phyloP scores from a whole-genome alignment of 2,329 filamentous ascomycete species.

The Penicillium sp. region DNA sequence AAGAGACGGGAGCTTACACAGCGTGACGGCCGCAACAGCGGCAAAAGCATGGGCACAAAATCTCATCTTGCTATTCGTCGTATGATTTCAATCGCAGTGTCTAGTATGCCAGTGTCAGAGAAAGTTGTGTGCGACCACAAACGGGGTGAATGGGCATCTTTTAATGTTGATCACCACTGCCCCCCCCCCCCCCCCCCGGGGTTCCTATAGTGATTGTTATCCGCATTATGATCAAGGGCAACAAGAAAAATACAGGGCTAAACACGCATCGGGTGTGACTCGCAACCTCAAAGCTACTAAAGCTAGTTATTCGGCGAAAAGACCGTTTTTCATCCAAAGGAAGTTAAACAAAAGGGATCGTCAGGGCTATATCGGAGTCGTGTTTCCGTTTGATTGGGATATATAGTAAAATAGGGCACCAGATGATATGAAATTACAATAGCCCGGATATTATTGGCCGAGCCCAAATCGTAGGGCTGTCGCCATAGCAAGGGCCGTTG shows the following conservation, averaged over 20 bases:
- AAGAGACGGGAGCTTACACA: background rate
- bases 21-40: background rate
- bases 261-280: background rate
- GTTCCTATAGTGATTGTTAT: too few species aligned
- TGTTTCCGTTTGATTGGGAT: background rate
- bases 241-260: background rate
- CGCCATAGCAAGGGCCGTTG: background rate
- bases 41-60: background rate
- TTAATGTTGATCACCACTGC: background rate
- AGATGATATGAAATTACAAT: background rate
- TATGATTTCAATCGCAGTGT: background rate
- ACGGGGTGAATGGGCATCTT: background rate
- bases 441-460: background rate
- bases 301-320: background rate
- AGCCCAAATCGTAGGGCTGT: background rate
- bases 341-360: background rate
- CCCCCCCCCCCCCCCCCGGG: fast-evolving
- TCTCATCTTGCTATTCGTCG: background rate
- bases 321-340: background rate
- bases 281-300: background rate
- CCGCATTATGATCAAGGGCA: background rate
- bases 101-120: background rate
- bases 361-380: background rate
- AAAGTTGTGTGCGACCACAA: background rate
- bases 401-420: background rate